Evolutionary conservation across 2,329 filamentous ascomycete species (phyloP).

Genomic region (Penicillium sp.): DNA sequence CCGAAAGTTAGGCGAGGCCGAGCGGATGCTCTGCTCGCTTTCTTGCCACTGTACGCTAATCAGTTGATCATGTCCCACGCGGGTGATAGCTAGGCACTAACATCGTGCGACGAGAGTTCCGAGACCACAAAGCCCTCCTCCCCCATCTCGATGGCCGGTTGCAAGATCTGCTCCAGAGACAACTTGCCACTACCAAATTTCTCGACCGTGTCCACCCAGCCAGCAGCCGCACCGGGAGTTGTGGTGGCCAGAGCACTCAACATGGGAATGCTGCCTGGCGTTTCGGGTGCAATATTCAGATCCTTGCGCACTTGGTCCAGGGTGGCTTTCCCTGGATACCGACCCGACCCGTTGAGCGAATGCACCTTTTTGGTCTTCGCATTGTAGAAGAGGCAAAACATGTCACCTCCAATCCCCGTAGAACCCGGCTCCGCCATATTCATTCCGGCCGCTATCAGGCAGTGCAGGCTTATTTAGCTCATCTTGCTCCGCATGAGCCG

Average conservation of each 20-base stretch:
- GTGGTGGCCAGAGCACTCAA: conserved; percentile 76
- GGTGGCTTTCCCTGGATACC: conserved; percentile 66
- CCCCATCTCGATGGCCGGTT: conserved; percentile 77
- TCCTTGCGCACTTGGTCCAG: conserved; percentile 68
- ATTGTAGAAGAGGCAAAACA: conserved; percentile 93
- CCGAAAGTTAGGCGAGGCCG: conserved; percentile 76
- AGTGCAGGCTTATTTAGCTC: too few relatives aligned
- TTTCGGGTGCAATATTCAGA: conserved; percentile 61
- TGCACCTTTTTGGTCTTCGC: conserved; percentile 76
- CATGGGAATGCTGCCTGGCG: conserved; percentile 65
- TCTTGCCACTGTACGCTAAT: conserved; percentile 62
- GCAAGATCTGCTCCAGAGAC: conserved; percentile 70
- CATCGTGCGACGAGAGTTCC: conserved; percentile 67
- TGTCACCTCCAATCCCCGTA: conserved; percentile 93
- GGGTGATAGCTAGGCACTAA: conserved; percentile 50
- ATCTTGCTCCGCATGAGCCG: too few relatives aligned
- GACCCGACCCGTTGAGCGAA: conserved; percentile 90
- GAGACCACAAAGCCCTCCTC: conserved; percentile 89
- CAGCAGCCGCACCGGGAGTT: conserved; percentile 84
- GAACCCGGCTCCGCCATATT: conserved; percentile 92
- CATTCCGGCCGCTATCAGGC: conserved; percentile 68
- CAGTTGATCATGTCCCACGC: background rate
- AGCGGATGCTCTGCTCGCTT: conserved; percentile 61
- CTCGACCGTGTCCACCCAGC: conserved; percentile 87
- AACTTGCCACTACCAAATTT: conserved; percentile 86